phyloP scores from a whole-genome alignment of 345 rosid species.

The Bruguiera gymnorhiza region DNA sequence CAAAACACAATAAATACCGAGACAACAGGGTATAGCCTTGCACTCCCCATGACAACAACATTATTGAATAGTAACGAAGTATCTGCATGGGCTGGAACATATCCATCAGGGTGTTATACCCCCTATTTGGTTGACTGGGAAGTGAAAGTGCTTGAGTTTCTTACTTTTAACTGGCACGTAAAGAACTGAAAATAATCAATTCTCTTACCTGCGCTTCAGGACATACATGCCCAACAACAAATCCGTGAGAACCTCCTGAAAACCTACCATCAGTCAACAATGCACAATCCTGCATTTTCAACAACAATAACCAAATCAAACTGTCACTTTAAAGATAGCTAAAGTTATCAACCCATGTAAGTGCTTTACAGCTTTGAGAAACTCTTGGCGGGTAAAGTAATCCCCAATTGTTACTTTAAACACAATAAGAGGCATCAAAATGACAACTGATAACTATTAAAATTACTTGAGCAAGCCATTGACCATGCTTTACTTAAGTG shows the following conservation, averaged over 20 bases:
- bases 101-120: not conserved
- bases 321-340: not conserved
- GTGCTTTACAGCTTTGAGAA: not conserved
- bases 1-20: too few species aligned
- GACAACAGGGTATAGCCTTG: too few species aligned
- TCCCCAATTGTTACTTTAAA: not conserved
- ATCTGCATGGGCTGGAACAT: too few species aligned
- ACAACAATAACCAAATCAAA: conserved; percentile 16
- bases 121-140: not conserved
- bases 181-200: not conserved
- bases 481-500: too few species aligned
- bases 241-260: conserved; percentile 98
- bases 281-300: conserved; percentile 72
- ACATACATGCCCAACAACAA: conserved; percentile 93
- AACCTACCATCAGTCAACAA: conserved; percentile 93
- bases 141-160: not conserved
- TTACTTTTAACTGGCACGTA: not conserved
- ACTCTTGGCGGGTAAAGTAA: not conserved
- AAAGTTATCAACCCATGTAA: not conserved
- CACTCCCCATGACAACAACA: too few species aligned
- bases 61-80: too few species aligned
- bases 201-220: conserved; percentile 89
- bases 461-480: not conserved
- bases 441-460: not conserved
- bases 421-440: not conserved